These are phyloP conservation scores for Raddia guianensis DNA, from an alignment of 176 grass and related monocot genomes.

Conservation along the genomic window DNA sequence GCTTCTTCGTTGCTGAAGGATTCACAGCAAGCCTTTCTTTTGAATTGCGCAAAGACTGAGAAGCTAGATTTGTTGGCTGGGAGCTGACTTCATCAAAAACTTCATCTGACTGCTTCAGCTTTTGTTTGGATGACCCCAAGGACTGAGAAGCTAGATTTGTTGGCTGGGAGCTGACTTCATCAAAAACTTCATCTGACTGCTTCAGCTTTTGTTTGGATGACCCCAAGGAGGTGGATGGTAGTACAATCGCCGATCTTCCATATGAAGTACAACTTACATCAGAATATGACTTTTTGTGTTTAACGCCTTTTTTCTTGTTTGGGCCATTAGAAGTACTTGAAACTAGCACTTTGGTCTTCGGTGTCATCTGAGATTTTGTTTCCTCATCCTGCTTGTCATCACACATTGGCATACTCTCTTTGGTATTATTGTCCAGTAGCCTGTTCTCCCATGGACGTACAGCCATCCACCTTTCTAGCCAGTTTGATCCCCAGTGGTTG, in stretches of 20 bases:
- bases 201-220: conserved; percentile 58
- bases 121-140: conserved; percentile 48
- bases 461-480: conserved; percentile 98
- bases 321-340: conserved; percentile 38
- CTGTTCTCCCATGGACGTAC: conserved; percentile 96
- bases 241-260: conserved; percentile 39
- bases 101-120: conserved; percentile 50
- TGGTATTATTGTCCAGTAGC: conserved; percentile 69
- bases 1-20: conserved; percentile 60
- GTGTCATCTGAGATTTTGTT: conserved; percentile 51
- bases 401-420: conserved; percentile 50
- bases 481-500: conserved; percentile 93
- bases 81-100: conserved; percentile 74
- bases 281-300: conserved; percentile 61
- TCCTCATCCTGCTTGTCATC: conserved; percentile 57
- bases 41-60: conserved; percentile 44
- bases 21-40: conserved; percentile 55
- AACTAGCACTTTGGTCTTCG: conserved; percentile 47
- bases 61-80: conserved; percentile 49
- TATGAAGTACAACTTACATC: conserved; percentile 70
- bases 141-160: conserved; percentile 49
- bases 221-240: conserved; percentile 56
- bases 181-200: conserved; percentile 52
- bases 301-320: conserved; percentile 55
- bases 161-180: conserved; percentile 66